These are phyloP conservation scores for Peronosclerospora sorghi DNA, from an alignment of 352 stramenopile species.

Conservation along the genomic window DNA sequence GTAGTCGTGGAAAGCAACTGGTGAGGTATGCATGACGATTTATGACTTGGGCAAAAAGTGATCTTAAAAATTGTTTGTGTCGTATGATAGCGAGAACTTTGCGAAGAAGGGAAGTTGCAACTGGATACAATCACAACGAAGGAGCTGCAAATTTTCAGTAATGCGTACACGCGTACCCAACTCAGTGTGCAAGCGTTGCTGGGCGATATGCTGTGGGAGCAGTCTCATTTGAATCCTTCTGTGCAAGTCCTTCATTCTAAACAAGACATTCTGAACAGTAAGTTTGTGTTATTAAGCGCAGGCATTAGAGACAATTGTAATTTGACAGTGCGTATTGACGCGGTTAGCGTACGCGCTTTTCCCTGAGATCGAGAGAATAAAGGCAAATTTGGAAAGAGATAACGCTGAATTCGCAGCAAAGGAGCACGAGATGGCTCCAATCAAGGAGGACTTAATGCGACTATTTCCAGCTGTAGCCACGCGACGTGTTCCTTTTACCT, in stretches of 20 bases:
- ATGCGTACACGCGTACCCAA: conserved; percentile 69
- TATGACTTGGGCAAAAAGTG: not conserved
- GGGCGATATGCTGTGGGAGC: conserved; percentile 26
- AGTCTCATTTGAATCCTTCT: conserved; percentile 22
- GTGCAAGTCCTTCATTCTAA: conserved; percentile 52
- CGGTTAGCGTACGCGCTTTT: conserved; percentile 44
- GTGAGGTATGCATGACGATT: conserved; percentile 14
- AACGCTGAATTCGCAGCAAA: conserved; percentile 33
- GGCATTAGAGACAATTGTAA: too few relatives aligned
- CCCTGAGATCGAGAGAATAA: conserved; percentile 51
- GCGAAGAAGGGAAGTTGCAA: conserved; percentile 26
- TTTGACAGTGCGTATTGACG: not conserved
- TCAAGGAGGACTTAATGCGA: conserved; percentile 41
- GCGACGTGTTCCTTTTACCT: conserved; percentile 35
- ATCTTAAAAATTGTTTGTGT: not conserved
- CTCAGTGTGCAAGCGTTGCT: conserved; percentile 62
- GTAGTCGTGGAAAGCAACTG: conserved; percentile 30
- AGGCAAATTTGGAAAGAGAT: conserved; percentile 34
- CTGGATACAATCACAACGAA: conserved; percentile 22
- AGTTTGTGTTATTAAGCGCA: conserved; percentile 8
- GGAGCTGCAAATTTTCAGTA: conserved; percentile 55
- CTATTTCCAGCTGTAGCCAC: conserved; percentile 41
- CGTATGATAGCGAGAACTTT: conserved; percentile 26
- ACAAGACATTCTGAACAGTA: conserved; percentile 77
- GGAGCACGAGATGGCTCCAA: conserved; percentile 39